Evolutionary conservation across 495 filamentous ascomycete genomes (phyloP), one percentile per base, ranked within the genome.

Genomic region (Hypoxylon perforatum): DNA sequence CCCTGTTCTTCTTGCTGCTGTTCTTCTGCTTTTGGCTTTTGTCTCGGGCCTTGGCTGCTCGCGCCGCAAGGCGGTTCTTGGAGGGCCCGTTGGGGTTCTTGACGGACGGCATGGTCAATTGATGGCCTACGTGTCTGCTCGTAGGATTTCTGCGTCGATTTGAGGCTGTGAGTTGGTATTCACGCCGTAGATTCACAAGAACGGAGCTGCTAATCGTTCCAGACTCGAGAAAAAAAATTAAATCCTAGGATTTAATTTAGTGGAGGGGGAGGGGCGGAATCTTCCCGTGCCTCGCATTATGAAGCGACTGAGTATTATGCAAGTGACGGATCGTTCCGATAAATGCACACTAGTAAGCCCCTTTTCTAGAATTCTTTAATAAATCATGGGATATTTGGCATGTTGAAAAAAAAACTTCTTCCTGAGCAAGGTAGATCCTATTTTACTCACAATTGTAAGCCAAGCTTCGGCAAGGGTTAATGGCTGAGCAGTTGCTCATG

Each of bases 31-130:
- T 67, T 22, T 75, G 59, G 35, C 61, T 55, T 38, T 71, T 54
- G 50, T 79, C 76, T 19, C 65, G 67, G 4, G 61, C 55, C 42
- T 68, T 75, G 38, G 72, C 70, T 2, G 74, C 73, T 22, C 72
- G 75, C 4, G 79, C 78, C 11, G 67, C 65, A 7, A 77, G 73
- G 1, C 79, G 73, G 74, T 80, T 80, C 21, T 76, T 75, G 22
- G 78, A 81, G 17, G 75, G 65, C n/a, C 71, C 70, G 70, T 83
- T 83, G 56, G 81, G 80, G 70, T 83, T 83, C 38, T 81, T 81
- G 38, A 76, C 69, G 35, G 77, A 80, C 12, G 74, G 71, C 79
- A 82, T 82, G 36, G 38, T 22, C 2, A 49, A 33, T 49, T 46
- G n/a, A 8, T 2, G 18, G 3, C 5, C 5, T 44, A 7, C 14